Evolutionary conservation across 257 asterid genomes (phyloP), one percentile per base, ranked within the genome.

Genomic region (Solanum etuberosum): DNA sequence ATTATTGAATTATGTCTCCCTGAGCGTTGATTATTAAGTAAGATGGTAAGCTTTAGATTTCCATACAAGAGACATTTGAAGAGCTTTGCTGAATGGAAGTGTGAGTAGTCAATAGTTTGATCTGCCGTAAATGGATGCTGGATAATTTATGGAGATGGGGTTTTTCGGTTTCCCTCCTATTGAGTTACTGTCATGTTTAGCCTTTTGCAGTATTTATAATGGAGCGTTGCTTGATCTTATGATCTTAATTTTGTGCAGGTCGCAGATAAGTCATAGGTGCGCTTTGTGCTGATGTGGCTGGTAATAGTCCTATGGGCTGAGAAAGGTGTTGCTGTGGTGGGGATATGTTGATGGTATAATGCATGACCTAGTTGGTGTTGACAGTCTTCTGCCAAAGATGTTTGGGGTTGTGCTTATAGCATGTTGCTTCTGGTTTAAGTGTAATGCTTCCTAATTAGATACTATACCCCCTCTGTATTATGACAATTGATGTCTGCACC

Each of bases 261-360:
- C 51, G 88, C 88, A 32, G 89, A 88, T 23, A 90, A 86, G 87
- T 71, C 68, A 54, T 88, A 86, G n/a, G 83, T 12, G 78, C 77
- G 20, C 72, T 34, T 88, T 34, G 8, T 35, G 65, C 84, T 87
- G 87, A 83, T 59, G 78, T 21, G 32, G 71, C 18, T 11, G 71
- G 84, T 72, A 38, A 51, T 83, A 14, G 78, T 74, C 83, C 46
- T 7, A 4, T n/a, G 74, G 88, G 38, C 21, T 34, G 35, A 43
- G 42, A 83, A 73, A 77, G 82, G 84, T 42, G 51, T 40, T 76
- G 63, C 74, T 48, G 38, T 29, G 67, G 21, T 70, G 65, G 82
- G 86, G 21, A 86, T 68, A 35, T 23, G 74, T 51, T 46, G 83
- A 3, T 48, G 29, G 70, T 81, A 18, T 48, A 31, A 18, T 31